Evolutionary conservation across 2,329 filamentous ascomycete species (phyloP).

Genomic region (Colletotrichum phormii): DNA sequence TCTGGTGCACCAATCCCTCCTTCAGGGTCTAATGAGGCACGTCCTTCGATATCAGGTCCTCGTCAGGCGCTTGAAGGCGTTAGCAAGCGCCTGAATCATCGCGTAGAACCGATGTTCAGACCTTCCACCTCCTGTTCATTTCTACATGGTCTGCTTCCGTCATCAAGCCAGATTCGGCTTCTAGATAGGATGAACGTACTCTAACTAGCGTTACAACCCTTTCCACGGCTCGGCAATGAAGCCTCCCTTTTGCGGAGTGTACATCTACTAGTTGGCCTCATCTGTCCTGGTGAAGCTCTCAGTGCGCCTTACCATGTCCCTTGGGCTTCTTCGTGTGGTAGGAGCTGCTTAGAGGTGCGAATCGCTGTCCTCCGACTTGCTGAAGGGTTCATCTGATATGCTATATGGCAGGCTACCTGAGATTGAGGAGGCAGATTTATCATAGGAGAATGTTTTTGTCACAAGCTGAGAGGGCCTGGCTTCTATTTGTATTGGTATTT

Average conservation of each 20-base stretch:
- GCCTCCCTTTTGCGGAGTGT: slow-evolving; percentile 30
- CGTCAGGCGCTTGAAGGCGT: slow-evolving; percentile 25
- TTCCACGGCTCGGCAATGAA: background rate
- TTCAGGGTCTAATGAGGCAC: background rate
- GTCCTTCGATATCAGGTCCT: background rate
- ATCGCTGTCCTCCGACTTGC: no score
- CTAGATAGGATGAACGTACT: no score
- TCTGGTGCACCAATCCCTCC: background rate
- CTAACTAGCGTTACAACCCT: no score
- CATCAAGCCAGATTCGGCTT: background rate
- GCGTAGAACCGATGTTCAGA: slow-evolving; percentile 34
- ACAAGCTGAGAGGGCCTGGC: no score
- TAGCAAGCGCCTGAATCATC: slow-evolving; percentile 29
- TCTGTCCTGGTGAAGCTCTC: no score
- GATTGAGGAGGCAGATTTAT: background rate
- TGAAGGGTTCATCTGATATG: no score
- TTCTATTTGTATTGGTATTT: background rate
- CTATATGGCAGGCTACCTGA: no score
- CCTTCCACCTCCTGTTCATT: slow-evolving; percentile 13
- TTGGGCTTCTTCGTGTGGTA: no score
- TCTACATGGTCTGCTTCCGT: background rate
- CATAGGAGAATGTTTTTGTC: accelerated
- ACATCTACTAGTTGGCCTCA: slow-evolving; percentile 3
- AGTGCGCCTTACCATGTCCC: no score
- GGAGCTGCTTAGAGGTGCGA: no score